phyloP scores from a whole-genome alignment of 148 eudicot genomes.

The Pharnaceum exiguum region DNA sequence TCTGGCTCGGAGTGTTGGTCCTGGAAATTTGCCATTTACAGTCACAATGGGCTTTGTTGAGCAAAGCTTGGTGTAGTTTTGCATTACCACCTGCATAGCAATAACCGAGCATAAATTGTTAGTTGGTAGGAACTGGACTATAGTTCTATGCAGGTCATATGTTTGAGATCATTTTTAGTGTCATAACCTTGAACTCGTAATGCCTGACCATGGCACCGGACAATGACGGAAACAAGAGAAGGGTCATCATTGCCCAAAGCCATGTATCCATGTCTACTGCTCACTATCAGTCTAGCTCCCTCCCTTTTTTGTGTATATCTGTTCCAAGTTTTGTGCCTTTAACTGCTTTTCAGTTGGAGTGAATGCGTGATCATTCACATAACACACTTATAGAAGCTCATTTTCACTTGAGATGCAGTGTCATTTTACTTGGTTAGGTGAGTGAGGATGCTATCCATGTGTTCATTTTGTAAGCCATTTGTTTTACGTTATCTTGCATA shows the following conservation, averaged over 20 bases:
- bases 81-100: constrained; percentile 62
- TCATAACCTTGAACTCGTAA: constrained; percentile 59
- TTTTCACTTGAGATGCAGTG: constrained; percentile 32
- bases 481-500: constrained; percentile 41
- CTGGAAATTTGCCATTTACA: constrained; percentile 71
- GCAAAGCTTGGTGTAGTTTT: constrained; percentile 61
- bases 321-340: background rate
- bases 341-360: background rate
- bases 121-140: too few relatives aligned
- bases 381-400: constrained; percentile 11
- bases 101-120: too few relatives aligned
- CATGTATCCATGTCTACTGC: constrained; percentile 21
- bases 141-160: background rate
- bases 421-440: constrained; percentile 76
- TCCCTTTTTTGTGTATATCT: background rate
- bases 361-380: too few relatives aligned
- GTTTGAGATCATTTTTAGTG: background rate
- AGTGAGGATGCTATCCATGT: constrained; percentile 20
- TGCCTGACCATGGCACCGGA: constrained; percentile 48
- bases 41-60: constrained; percentile 65
- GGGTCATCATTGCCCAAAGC: constrained; percentile 21
- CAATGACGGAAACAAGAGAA: constrained; percentile 31
- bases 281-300: background rate
- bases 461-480: background rate
- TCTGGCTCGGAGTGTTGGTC: constrained; percentile 70